Base-by-base conservation (phyloP, 2,329 filamentous ascomycete genomes). In the Xylaria arbuscula region DNA sequence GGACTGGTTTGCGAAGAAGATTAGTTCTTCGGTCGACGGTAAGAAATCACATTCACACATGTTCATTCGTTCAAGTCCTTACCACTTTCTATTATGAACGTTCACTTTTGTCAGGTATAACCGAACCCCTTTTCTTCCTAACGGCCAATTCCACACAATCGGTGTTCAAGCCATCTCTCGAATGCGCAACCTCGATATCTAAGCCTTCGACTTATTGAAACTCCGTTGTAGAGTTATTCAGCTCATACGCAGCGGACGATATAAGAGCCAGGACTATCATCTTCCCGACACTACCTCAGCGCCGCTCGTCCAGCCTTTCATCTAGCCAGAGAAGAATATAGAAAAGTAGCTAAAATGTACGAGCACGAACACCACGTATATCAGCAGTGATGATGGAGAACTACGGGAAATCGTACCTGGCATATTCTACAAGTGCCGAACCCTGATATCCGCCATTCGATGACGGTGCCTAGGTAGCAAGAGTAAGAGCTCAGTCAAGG, bases 351-450 rank as follows among this genome's bases (percentile, higher is more conserved):
- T 10, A 32, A 66, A 66, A 24, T 66, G 63, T 6, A 53, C 28
- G 36, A 47, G 1, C 13, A 66, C 67, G 24, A 69, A 28, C 24
- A 56, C 2, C 11, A 45, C 55, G 22, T 69, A 63, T 8, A 60
- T 60, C n/a, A 66, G 13, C 8, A 69, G 63, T 66, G 28, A 62
- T 10, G 28, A 69, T 54, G 0, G 67, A 69, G 54, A 69, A 69
- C 53, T 47, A 55, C n/a, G n/a, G n/a, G n/a, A n/a, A 2, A 57
- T 63, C 38, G 67, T n/a, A n/a, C n/a, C n/a, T n/a, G n/a, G n/a
- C n/a, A 19, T 47, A 19, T 19, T 47, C 45, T 8, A 47, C 45
- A 9, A 47, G n/a, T 11, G 45, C 22, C n/a, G 45, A 47, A 19
- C 22, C 45, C n/a, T 19, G 45, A 47, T 47, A 47, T 47, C 22